A percentile compares a stretch with the other conserved stretches of the same genome.
Conservation (phyloP, 331 rosid genomes). For the Rosa hybrid region DNA sequence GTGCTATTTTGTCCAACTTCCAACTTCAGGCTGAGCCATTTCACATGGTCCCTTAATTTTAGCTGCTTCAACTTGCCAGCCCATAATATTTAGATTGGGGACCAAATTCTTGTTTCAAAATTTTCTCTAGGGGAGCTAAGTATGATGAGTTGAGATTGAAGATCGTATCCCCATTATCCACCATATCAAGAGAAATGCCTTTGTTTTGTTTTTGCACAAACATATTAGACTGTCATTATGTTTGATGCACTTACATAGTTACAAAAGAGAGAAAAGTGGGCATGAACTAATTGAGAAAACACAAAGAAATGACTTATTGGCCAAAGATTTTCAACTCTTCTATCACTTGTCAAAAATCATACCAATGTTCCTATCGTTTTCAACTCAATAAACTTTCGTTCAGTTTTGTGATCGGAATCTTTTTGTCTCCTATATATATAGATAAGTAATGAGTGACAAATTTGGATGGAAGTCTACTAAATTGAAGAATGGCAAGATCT, state of each 20-base stretch:
- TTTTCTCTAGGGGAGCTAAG: background rate
- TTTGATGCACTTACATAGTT: background rate
- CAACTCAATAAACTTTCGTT: background rate
- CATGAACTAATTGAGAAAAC: background rate
- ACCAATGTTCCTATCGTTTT: background rate
- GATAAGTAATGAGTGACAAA: background rate
- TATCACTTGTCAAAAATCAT: background rate
- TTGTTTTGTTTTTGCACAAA: background rate
- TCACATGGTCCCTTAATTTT: slow-evolving; percentile 48
- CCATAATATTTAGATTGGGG: slow-evolving; percentile 25
- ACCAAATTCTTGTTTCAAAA: slow-evolving; percentile 23
- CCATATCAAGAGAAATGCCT: background rate
- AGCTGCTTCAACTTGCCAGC: slow-evolving; percentile 22
- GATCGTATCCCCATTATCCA: background rate
- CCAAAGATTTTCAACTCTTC: background rate
- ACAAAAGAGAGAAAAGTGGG: background rate
- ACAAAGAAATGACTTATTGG: background rate
- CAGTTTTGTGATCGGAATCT: background rate
- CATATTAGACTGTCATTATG: background rate
- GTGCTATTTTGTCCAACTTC: slow-evolving; percentile 52
- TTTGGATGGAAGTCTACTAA: background rate
- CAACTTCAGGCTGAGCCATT: slow-evolving; percentile 50
- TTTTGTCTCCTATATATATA: background rate
- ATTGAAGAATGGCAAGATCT: background rate
- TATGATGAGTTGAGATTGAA: background rate